Evolutionary conservation across 148 eudicot species (phyloP), one percentile per base, ranked within the genome.

Genomic region (Amaranthus hypochondriacus): DNA sequence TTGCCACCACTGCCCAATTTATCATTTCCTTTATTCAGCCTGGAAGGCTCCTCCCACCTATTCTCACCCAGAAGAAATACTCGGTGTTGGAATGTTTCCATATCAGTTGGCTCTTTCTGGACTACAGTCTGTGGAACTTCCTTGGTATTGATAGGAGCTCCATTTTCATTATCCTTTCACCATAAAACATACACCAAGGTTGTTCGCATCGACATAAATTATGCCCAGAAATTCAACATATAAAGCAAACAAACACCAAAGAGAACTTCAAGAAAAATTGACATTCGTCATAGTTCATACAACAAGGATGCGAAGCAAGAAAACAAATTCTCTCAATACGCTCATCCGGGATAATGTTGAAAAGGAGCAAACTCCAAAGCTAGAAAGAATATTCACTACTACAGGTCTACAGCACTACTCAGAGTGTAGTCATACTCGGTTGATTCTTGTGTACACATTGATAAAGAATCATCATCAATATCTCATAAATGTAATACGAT

Each of bases 31-130:
- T 70, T 80, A 67, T 65, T 75, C 64, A 95, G 87, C 87, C 98
- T 84, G 7, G 97, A 90, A 61, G 98, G 83, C 39, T 95, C 98
- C 83, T 95, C 98, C 97, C 97, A 95, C 73, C 98, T 72, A 58
- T 95, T 95, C 84, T 95, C 98, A 64, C 98, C 98, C 49, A 95
- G 92, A 74, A 95, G 97, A 82, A 81, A 95, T 60, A 95, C 98
- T 77, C 92, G 79, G 50, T 80, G 66, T 39, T 77, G 64, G 49
- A 86, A 62, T 66, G 77, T 68, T 7, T 81, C 84, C 39, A 48
- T 61, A 75, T 79, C 76, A 65, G 78, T 47, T 46, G 75, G 82
- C 43, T 63, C 86, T 73, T 85, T 80, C 75, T 83, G 79, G 50
- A 74, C 82, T 62, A 81, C 70, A 56, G 76, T 79, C 63, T 81